Percentiles rank a stretch among this genome's conserved stretches.
Evolutionary conservation across 371 early-diverging fungal genomes (phyloP).

Genomic region (Mortierella sp.): DNA sequence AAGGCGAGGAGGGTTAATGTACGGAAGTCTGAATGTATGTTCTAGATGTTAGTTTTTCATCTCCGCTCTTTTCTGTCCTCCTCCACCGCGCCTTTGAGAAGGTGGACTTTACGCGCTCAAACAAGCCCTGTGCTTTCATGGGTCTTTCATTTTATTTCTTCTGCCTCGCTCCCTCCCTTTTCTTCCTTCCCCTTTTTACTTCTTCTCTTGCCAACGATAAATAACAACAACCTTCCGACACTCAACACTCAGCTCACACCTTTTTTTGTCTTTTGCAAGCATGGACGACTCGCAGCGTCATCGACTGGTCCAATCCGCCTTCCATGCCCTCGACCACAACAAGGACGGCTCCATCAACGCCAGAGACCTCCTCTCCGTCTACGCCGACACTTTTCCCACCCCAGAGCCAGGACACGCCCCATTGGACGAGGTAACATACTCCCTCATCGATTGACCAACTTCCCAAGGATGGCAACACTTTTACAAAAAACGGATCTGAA

Average conservation of each 20-base stretch:
- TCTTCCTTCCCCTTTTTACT: neutral
- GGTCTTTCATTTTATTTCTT: neutral
- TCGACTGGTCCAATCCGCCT: conserved; percentile 63
- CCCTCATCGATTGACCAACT: neutral
- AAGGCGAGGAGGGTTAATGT: neutral
- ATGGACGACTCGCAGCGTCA: conserved; percentile 52
- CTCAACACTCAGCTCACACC: conserved; percentile 7
- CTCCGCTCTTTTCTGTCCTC: conserved; percentile 1
- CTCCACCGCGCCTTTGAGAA: neutral
- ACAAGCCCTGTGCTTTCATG: neutral
- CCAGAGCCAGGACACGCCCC: conserved; percentile 61
- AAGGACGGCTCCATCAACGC: conserved; percentile 71
- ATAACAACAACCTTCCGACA: neutral
- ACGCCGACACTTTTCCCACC: conserved; percentile 57
- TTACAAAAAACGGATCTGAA: neutral
- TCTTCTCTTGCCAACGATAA: neutral
- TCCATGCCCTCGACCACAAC: conserved; percentile 69
- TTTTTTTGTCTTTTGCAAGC: conserved; percentile 4
- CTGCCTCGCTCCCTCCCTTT: neutral
- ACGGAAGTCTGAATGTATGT: neutral
- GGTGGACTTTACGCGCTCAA: neutral
- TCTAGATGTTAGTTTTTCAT: conserved; percentile 1
- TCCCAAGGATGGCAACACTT: neutral
- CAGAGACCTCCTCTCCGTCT: conserved; percentile 64
- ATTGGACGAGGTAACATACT: conserved; percentile 40